phyloP scores from a whole-genome alignment of 2,329 filamentous ascomycete species.

The Pseudopithomyces chartarum region DNA sequence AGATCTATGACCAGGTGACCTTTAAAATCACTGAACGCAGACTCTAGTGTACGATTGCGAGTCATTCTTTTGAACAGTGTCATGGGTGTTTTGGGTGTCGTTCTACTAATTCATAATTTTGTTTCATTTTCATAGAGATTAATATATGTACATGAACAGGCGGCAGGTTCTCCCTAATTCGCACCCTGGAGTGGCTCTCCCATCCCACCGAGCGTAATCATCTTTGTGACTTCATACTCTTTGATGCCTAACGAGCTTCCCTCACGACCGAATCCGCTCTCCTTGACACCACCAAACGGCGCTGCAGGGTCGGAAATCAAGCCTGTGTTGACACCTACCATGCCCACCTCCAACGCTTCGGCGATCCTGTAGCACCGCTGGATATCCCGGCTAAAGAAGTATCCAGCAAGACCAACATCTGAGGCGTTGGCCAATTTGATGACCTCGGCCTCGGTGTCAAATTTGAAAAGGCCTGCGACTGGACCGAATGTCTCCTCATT shows the following conservation, averaged over 20 bases:
- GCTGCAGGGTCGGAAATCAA: slow-evolving; percentile 55
- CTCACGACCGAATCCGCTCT: slow-evolving; percentile 58
- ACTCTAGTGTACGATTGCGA: too few species aligned
- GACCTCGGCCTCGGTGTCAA: slow-evolving; percentile 87
- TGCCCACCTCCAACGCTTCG: slow-evolving; percentile 77
- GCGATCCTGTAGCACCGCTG: slow-evolving; percentile 64
- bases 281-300: slow-evolving; percentile 56
- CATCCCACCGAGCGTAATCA: slow-evolving; percentile 64
- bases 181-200: slow-evolving; percentile 59
- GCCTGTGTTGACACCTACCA: slow-evolving; percentile 71
- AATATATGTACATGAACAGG: slow-evolving; percentile 4
- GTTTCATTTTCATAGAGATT: too few species aligned
- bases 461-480: slow-evolving; percentile 86
- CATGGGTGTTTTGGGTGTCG: too few species aligned
- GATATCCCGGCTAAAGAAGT: slow-evolving; percentile 79
- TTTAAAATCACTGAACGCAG: too few species aligned
- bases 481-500: slow-evolving; percentile 95
- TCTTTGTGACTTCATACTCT: slow-evolving; percentile 55
- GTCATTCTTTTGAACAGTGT: too few species aligned
- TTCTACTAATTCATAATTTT: too few species aligned
- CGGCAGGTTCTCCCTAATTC: background rate
- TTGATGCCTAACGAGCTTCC: slow-evolving; percentile 57
- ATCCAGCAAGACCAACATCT: slow-evolving; percentile 88
- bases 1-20: too few species aligned
- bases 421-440: slow-evolving; percentile 79